Base-by-base conservation (phyloP, 2,329 filamentous ascomycete genomes). In the Eutypa lata region DNA sequence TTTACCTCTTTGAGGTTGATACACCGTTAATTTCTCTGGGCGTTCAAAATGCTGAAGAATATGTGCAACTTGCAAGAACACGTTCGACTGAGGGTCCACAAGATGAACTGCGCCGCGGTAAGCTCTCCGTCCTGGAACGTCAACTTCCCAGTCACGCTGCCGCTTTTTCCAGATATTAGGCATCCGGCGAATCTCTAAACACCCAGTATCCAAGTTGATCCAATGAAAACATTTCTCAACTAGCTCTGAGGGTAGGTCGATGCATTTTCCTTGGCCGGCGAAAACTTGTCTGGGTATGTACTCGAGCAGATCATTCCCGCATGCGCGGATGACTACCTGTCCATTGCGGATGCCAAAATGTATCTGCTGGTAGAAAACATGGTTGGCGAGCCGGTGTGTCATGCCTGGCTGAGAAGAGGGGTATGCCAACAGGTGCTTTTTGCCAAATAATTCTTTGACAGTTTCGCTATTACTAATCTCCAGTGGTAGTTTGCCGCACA, bases 141-240 rank as follows among this genome's bases (percentile, higher is more conserved):
- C 47, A 0, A 78, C 49, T 0, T 57, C 40, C 75, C 74, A 79
- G 50, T 73, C 66, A 0, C 51, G 56, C 0, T 0, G 50, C 24
- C 50, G 57, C 11, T 44, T 53, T 0, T 13, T 44, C 73, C 69
- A 77, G 3, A 67, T 65, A 0, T 63, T 54, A 0, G 75, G 68
- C 1, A 65, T 63, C 7, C 72, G 74, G 13, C 84, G 72, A 24
- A 87, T 75, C 45, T 88, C 79, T 0, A 89, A 49, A 0, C 57
- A 47, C 0, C 62, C 55, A 0, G 55, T 64, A 0, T 26, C 47
- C 0, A 84, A 13, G 42, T 87, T 71, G 0, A 88, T 67, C 83
- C 84, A 89, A 54, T 89, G 84, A 0, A 78, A 70, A 46, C 80
- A 87, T 6, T 75, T 67, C 0, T 78, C 64, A 0, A 84, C 55